Base-by-base conservation (phyloP, 441 rosid species). In the Aleurites moluccanus region DNA sequence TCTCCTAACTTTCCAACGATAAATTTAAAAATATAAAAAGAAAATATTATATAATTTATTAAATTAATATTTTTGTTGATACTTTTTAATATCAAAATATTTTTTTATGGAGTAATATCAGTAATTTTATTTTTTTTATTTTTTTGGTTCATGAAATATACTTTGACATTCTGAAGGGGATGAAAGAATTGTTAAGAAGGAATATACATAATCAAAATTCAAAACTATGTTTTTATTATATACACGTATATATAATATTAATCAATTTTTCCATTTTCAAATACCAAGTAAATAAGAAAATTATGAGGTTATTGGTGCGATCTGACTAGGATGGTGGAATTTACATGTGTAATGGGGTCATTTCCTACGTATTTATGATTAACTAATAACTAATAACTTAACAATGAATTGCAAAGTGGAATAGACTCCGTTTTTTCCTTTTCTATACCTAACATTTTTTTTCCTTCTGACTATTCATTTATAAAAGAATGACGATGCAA, bases 311-410 rank as follows among this genome's bases (percentile, higher is more conserved):
- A 23, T 38, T 63, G 80, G 64, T 87, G 86, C 84, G 73, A 70
- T 82, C 80, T 81, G 88, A 84, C 79, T 79, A 15, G 86, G 88
- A 82, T 78, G 44, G 62, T 79, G 79, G 84, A 73, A 73, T 69
- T 52, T 78, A 77, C 83, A 80, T 75, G 61, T 70, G 80, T 15
- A 30, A 77, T 75, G 79, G 75, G 56, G 75, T 75, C 85, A 56
- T 70, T 81, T 70, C 75, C 53, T 60, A 59, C 81, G 61, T 75
- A 66, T 45, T 63, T 6, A 28, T 38, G 38, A 35, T 6, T 1
- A 38, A 38, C 4, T 10, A 61, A 13, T 18, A 61, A 50, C 38
- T n/a, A 10, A 67, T 15, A 13, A 13, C 50, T 45, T 14, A 45
- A 11, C 16, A 9, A 23, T 20, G 27, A 44, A 53, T 27, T 44